phyloP scores from a whole-genome alignment of 257 asterid genomes.

The Petrea volubilis region DNA sequence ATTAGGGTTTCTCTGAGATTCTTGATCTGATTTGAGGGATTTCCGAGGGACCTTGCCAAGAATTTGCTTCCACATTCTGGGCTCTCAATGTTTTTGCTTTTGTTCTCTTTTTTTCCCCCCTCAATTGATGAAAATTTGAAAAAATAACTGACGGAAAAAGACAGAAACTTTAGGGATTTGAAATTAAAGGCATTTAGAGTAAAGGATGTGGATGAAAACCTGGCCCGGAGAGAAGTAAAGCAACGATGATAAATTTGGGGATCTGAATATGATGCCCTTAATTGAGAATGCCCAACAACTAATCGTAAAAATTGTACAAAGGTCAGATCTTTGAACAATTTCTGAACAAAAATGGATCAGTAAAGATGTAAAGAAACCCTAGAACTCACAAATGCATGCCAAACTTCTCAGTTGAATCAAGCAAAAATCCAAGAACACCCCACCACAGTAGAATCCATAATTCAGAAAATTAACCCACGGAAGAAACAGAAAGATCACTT shows the following conservation, averaged over 20 bases:
- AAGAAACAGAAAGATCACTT: neutral
- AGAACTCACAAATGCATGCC: conserved; percentile 32
- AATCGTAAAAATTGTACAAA: conserved; percentile 30
- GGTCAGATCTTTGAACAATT: conserved; percentile 28
- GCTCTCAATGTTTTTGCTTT: neutral
- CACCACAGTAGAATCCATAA: conserved; percentile 26
- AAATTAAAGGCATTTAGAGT: conserved; percentile 37
- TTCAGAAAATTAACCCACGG: conserved; percentile 15
- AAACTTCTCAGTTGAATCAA: conserved; percentile 8
- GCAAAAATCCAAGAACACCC: conserved; percentile 18
- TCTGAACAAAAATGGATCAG: conserved; percentile 9
- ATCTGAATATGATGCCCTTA: conserved; percentile 30
- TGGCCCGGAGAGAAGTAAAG: conserved; percentile 19
- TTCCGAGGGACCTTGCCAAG: conserved; percentile 71
- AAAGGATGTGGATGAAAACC: conserved; percentile 22
- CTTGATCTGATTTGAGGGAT: conserved; percentile 53
- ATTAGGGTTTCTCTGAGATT: conserved; percentile 41
- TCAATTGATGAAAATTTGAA: conserved; percentile 11
- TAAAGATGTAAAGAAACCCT: conserved; percentile 27
- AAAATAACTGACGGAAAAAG: conserved; percentile 16
- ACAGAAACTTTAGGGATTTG: conserved; percentile 30
- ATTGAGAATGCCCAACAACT: conserved; percentile 16
- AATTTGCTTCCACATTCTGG: conserved; percentile 79
- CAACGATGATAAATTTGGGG: conserved; percentile 35
- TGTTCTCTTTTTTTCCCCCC: neutral